Conservation (phyloP, 768 basidiomycete species). For the Termitomyces sp. region DNA sequence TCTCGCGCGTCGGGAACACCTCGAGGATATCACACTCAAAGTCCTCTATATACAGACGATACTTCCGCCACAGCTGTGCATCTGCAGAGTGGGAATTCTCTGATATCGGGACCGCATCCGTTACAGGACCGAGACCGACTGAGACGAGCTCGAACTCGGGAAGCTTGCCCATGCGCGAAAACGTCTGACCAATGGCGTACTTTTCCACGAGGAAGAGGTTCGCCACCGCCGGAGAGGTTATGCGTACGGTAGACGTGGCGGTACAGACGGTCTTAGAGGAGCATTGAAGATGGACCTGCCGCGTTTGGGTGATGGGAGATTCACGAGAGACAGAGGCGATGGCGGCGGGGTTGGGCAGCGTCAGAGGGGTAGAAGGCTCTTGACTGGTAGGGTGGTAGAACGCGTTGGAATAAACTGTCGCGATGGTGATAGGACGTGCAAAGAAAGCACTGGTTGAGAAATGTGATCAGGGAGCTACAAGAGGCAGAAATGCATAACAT, state of each 20-base stretch:
- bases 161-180: constrained; percentile 43
- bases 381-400: constrained; percentile 24
- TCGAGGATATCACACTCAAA: constrained; percentile 67
- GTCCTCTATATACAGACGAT: constrained; percentile 48
- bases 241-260: constrained; percentile 60
- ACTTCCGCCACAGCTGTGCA: constrained; percentile 45
- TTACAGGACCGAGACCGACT: constrained; percentile 39
- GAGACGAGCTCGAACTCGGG: constrained; percentile 55
- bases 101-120: not conserved
- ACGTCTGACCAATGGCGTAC: constrained; percentile 48
- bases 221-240: constrained; percentile 52
- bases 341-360: constrained; percentile 27
- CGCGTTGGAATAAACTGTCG: constrained; percentile 51
- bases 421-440: constrained; percentile 51
- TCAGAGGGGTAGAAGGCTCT: constrained; percentile 21
- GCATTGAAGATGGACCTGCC: constrained; percentile 62
- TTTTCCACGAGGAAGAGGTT: constrained; percentile 48
- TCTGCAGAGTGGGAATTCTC: constrained; percentile 14
- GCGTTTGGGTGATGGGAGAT: constrained; percentile 51
- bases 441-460: constrained; percentile 51
- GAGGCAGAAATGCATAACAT: not conserved
- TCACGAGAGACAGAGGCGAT: constrained; percentile 38
- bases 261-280: constrained; percentile 47
- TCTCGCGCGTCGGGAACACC: constrained; percentile 60
- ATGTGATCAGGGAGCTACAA: not conserved